Percentiles rank a stretch among this genome's conserved stretches.
These are phyloP conservation scores for Globisporangium orthogonon DNA, from an alignment of 352 stramenopile genomes.

Conservation along the genomic window DNA sequence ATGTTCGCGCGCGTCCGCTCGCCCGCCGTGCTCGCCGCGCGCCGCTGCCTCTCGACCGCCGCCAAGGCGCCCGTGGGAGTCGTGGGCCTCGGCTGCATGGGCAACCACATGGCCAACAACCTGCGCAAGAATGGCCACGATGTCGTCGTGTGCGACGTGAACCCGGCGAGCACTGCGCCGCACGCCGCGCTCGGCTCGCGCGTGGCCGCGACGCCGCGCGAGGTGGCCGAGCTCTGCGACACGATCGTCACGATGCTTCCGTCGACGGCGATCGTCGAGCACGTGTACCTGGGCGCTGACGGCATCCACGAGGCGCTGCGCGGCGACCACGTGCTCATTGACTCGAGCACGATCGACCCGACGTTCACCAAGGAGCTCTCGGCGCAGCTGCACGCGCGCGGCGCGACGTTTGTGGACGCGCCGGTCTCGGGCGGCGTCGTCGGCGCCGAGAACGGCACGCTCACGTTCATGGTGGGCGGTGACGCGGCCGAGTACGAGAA, in stretches of 20 bases:
- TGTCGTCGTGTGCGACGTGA: constrained; percentile 78
- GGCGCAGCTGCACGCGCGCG: constrained; percentile 41
- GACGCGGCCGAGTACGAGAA: constrained; percentile 48
- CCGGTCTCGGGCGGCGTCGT: constrained; percentile 95
- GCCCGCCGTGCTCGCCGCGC: not conserved
- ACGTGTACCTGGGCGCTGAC: constrained; percentile 64
- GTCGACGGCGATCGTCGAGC: constrained; percentile 83
- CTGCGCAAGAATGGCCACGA: constrained; percentile 73
- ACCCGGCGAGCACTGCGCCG: constrained; percentile 36
- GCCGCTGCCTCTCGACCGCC: constrained; percentile 10
- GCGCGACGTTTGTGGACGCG: constrained; percentile 89
- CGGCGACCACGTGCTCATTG: constrained; percentile 86
- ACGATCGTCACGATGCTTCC: constrained; percentile 95
- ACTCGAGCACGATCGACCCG: constrained; percentile 95
- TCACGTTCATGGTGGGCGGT: constrained; percentile 98
- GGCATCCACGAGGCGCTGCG: constrained; percentile 66
- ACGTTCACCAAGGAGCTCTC: constrained; percentile 88
- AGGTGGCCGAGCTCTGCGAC: constrained; percentile 73
- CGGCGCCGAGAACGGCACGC: constrained; percentile 91
- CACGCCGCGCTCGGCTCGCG: constrained; percentile 49
- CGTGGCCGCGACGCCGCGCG: constrained; percentile 41
- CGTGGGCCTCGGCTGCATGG: constrained; percentile 94
- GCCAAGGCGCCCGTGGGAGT: constrained; percentile 69
- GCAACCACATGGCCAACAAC: constrained; percentile 91
- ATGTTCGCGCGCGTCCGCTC: constrained; percentile 9